These are phyloP conservation scores for Didymella pinodella DNA, from an alignment of 2,329 filamentous ascomycete genomes.

Conservation along the genomic window DNA sequence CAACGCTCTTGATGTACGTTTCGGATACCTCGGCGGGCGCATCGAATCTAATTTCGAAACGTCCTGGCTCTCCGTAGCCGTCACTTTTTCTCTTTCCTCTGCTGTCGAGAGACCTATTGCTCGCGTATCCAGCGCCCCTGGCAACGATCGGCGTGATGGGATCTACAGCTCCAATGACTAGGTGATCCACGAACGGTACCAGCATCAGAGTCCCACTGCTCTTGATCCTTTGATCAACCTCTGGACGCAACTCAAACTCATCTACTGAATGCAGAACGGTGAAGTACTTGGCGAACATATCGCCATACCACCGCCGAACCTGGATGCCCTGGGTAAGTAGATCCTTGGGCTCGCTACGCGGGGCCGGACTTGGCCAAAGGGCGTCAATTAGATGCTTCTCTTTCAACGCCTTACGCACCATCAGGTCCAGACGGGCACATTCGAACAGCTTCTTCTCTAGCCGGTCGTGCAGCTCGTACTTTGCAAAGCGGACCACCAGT, in stretches of 20 bases:
- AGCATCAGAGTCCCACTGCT: conserved; percentile 45
- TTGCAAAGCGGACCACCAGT: conserved; percentile 45
- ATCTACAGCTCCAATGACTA: conserved; percentile 44
- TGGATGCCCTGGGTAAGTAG: conserved; percentile 45
- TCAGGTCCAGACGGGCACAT: conserved; percentile 43
- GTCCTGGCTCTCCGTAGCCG: conserved; percentile 40
- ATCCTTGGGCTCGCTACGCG: conserved; percentile 36
- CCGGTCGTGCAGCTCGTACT: conserved; percentile 47
- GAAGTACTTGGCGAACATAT: conserved; percentile 52
- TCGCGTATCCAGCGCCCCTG: conserved; percentile 42
- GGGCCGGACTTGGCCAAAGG: conserved; percentile 47
- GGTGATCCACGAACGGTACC: conserved; percentile 46
- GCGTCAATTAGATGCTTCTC: conserved; percentile 50
- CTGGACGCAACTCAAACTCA: conserved; percentile 41
- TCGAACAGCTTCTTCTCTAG: conserved; percentile 50
- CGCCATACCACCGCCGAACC: conserved; percentile 48
- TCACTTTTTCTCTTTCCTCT: conserved; percentile 22
- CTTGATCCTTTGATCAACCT: conserved; percentile 44
- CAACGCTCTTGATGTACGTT: conserved; percentile 44
- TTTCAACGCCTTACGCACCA: conserved; percentile 49
- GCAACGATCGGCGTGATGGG: conserved; percentile 47
- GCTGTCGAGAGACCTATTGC: conserved; percentile 30
- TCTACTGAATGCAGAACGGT: conserved; percentile 40
- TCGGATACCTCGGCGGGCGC: conserved; percentile 39
- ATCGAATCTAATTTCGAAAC: conserved; percentile 48